Percentiles rank a stretch among this genome's conserved stretches.
Evolutionary conservation across 164 flowering plant species (phyloP).

Genomic region (Kingdonia uniflora): DNA sequence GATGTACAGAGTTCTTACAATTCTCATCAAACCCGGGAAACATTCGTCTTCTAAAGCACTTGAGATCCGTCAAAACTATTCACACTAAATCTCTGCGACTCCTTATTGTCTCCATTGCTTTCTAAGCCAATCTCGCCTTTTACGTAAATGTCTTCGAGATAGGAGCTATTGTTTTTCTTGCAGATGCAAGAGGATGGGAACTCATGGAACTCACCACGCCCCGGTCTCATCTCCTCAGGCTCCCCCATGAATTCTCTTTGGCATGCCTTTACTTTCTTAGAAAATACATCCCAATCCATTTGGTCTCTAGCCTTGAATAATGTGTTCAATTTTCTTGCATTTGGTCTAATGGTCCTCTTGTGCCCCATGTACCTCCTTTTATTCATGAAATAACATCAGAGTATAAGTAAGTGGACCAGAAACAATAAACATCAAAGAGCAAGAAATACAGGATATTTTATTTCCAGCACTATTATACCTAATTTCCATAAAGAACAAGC

Average conservation of each 20-base stretch:
- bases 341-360: constrained; percentile 89
- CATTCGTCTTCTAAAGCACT: no score
- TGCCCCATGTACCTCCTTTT: constrained; percentile 96
- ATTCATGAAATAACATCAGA: constrained; percentile 8
- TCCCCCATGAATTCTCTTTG: constrained; percentile 98
- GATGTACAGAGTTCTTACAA: no score
- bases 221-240: constrained; percentile 84
- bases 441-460: no score
- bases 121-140: no score
- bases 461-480: no score
- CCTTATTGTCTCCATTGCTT: constrained; percentile 4
- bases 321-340: constrained; percentile 80
- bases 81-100: constrained; percentile 3
- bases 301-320: constrained; percentile 46
- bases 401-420: background rate
- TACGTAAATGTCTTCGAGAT: no score
- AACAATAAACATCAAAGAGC: background rate
- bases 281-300: constrained; percentile 71
- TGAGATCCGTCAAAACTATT: no score
- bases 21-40: no score
- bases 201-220: constrained; percentile 87
- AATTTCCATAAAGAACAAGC: no score
- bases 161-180: constrained; percentile 14
- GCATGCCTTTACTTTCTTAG: constrained; percentile 56
- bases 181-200: constrained; percentile 81